Conservation (phyloP, 768 basidiomycete genomes). For the Serendipita sp. region DNA sequence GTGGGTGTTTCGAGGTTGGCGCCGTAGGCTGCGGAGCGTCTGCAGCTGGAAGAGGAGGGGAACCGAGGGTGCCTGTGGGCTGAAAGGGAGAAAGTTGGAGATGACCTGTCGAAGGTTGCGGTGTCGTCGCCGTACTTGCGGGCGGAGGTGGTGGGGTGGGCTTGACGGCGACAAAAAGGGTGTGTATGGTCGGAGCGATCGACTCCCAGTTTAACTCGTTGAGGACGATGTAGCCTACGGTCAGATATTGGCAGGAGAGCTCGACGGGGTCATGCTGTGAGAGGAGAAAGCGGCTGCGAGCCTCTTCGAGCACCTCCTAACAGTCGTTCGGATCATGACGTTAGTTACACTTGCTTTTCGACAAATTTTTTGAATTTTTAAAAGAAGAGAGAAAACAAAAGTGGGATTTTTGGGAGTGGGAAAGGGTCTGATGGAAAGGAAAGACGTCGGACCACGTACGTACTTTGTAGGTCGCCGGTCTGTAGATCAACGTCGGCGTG, state of each 20-base stretch:
- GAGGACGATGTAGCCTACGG: not conserved
- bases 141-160: not conserved
- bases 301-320: not conserved
- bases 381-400: too few species aligned
- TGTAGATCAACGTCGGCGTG: not conserved
- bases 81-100: not conserved
- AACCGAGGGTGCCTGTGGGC: not conserved
- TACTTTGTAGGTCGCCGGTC: not conserved
- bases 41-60: not conserved
- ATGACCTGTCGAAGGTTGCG: too few species aligned
- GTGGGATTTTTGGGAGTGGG: too few species aligned
- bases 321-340: not conserved
- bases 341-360: too few species aligned
- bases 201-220: not conserved
- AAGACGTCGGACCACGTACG: not conserved
- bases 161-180: not conserved
- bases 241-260: not conserved
- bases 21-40: too few species aligned
- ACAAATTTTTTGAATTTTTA: too few species aligned
- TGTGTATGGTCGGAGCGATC: not conserved
- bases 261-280: not conserved
- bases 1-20: too few species aligned
- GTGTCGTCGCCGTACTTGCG: not conserved
- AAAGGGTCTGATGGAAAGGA: too few species aligned
- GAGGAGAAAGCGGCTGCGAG: not conserved